A percentile compares a stretch with the other conserved stretches of the same genome.
Evolutionary conservation across 176 grass and related monocot genomes (phyloP).

Genomic region (Alloteropsis semialata): DNA sequence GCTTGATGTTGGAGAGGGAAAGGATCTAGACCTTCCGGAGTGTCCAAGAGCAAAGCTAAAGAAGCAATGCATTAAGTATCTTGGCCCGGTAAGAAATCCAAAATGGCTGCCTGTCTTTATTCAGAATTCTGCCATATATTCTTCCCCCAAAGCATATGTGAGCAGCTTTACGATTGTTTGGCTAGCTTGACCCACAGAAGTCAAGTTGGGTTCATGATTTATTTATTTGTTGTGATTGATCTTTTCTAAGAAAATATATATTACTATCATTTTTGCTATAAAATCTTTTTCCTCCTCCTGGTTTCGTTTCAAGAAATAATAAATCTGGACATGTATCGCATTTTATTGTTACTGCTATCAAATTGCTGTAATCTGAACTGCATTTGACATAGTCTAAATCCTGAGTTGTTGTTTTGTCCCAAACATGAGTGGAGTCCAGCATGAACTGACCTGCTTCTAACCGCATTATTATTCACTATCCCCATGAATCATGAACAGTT

Average conservation of each 20-base stretch:
- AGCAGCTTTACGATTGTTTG: not conserved
- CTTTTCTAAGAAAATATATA: not conserved
- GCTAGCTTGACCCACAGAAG: not conserved
- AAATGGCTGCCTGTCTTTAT: not conserved
- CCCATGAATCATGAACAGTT: not conserved
- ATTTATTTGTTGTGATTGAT: too few relatives aligned
- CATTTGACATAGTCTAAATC: not conserved
- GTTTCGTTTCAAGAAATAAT: not conserved
- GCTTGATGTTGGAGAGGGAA: conserved; percentile 90
- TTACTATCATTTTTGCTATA: not conserved
- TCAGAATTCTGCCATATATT: not conserved
- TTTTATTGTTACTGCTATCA: not conserved
- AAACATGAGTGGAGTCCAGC: not conserved
- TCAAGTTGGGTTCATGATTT: not conserved
- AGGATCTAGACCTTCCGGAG: conserved; percentile 63
- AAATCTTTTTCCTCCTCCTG: not conserved
- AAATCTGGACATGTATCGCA: not conserved
- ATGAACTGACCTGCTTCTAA: not conserved
- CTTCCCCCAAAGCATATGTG: not conserved
- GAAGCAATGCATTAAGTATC: conserved; percentile 90
- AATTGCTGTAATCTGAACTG: not conserved
- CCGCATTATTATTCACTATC: not conserved
- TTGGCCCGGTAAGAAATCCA: conserved; percentile 74
- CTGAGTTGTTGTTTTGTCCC: not conserved
- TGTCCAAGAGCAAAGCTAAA: conserved; percentile 63